Evolutionary conservation across 2,329 filamentous ascomycete species (phyloP).

Genomic region (Sporothrix brunneoviolacea): DNA sequence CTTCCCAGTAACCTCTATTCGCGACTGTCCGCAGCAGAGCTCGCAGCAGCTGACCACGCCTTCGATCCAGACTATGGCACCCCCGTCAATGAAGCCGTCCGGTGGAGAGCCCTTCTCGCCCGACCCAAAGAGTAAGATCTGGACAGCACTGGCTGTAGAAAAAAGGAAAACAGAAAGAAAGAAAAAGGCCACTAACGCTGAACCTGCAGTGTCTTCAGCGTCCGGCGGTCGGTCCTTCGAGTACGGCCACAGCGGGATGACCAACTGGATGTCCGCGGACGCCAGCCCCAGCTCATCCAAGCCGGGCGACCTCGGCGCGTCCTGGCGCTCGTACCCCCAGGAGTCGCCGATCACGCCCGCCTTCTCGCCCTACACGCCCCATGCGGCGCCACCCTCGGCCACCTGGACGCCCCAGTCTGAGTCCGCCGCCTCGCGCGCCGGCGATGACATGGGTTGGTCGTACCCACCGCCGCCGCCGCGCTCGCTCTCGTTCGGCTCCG

Average conservation of each 20-base stretch:
- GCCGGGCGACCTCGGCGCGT: conserved; percentile 34
- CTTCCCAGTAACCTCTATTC: conserved; percentile 29
- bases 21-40: conserved; percentile 28
- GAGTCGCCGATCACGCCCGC: conserved; percentile 45
- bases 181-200: neutral
- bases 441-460: conserved; percentile 39
- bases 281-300: conserved; percentile 35
- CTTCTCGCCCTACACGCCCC: conserved; percentile 43
- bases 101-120: conserved; percentile 32
- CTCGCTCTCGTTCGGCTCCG: conserved; percentile 44
- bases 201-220: conserved; percentile 15
- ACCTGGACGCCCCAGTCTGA: conserved; percentile 38
- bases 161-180: neutral
- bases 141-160: neutral
- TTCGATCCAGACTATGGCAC: conserved; percentile 39
- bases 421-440: conserved; percentile 27
- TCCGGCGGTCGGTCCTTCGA: conserved; percentile 22
- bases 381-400: conserved; percentile 31
- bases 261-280: conserved; percentile 41
- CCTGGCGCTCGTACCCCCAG: conserved; percentile 45
- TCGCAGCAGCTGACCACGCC: conserved; percentile 40
- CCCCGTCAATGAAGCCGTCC: conserved; percentile 34
- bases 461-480: conserved; percentile 36
- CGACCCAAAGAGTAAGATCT: conserved; percentile 38
- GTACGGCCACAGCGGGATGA: conserved; percentile 32